Base-by-base conservation (phyloP, 768 basidiomycete species). In the Kwoniella sp. region DNA sequence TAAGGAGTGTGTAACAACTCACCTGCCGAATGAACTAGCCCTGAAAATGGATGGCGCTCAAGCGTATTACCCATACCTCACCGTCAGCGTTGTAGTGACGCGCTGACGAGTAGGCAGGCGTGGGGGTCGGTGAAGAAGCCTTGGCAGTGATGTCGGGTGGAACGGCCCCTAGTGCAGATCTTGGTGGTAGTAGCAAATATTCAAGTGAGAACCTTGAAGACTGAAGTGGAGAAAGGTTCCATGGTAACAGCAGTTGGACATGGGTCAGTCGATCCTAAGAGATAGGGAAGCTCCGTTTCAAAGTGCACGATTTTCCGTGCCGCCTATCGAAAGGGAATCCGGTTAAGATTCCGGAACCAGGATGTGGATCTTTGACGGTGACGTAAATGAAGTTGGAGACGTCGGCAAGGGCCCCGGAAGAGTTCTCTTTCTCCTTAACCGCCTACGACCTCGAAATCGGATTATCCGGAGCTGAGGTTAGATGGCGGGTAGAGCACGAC, bases 31-130 rank as follows among this genome's bases (percentile, higher is more conserved):
- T 83, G 81, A 84, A 85, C 84, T 85, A 84, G 84, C 84, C 84
- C 83, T 85, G 82, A 85, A 85, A 85, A 85, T 85, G 83, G 84
- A 85, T 85, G 84, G 84, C 83, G 83, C 84, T 85, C 80, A 84
- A 85, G 83, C 80, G 81, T 83, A 80, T 80, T 82, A 84, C 84
- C 84, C 82, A 85, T 82, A 85, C 84, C 82, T 83, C 82, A 78
- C 84, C 82, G 80, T 83, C 80, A 80, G 81, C 77, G 81, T 83
- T 81, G 74, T 38, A 63, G 65, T 61, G 81, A 84, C 71, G 81
- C 80, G 76, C 79, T 79, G 79, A 83, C 79, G 82, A 84, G 60
- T 62, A 65, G 63, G 63, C 63, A 59, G 63, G 63, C 81, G 80
- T 83, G 83, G 81, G 81, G 83, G 83, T 85, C 78, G 73, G 80